Evolutionary conservation across 1,284 basidiomycete species (phyloP), one percentile per base, ranked within the genome.

Genomic region (Tilletia indica): DNA sequence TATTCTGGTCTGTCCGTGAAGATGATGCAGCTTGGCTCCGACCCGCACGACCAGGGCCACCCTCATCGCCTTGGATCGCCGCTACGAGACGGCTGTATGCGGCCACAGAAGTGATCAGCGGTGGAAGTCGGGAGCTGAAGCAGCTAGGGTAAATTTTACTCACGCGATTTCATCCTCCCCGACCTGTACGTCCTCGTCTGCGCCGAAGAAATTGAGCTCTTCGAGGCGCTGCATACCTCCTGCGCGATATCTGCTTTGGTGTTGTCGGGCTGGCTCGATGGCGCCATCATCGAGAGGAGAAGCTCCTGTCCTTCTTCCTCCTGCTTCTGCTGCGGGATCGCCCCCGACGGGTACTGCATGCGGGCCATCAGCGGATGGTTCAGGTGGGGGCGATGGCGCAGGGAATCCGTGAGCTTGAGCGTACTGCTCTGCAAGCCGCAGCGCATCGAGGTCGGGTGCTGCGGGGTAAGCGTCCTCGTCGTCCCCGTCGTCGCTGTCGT

Each of bases 101-200:
- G 6, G 6, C 9, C 14, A 45, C 9, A 54, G 51, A 31, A 54
- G 16, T 34, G 56, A 34, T 31, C 56, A 58, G 56, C 25, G 8
- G n/a, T 11, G 48, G 73, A 21, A 80, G 75, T 2, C 77, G 77
- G 68, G 66, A 72, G 31, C 78, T 78, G 2, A 79, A 74, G 5
- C 77, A 76, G 6, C 70, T 69, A 19, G 12, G 19, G 9, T 16
- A 14, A 16, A 11, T 12, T 25, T 31, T 2, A 64, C 61, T 38
- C 38, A 36, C 61, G 61, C 61, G 16, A 64, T 64, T 34, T 74
- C 73, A 34, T 81, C 78, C 0, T 75, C 73, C 42, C 76, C 79
- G 31, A 78, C 77, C 36, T 78, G 74, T 6, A 73, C 73, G 5
- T 75, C 75, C 0, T 76, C 70, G 4, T 45, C 56, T 0, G 68